These are phyloP conservation scores for Neofusicoccum laricinum DNA, from an alignment of 2,329 filamentous ascomycete species.

Conservation along the genomic window DNA sequence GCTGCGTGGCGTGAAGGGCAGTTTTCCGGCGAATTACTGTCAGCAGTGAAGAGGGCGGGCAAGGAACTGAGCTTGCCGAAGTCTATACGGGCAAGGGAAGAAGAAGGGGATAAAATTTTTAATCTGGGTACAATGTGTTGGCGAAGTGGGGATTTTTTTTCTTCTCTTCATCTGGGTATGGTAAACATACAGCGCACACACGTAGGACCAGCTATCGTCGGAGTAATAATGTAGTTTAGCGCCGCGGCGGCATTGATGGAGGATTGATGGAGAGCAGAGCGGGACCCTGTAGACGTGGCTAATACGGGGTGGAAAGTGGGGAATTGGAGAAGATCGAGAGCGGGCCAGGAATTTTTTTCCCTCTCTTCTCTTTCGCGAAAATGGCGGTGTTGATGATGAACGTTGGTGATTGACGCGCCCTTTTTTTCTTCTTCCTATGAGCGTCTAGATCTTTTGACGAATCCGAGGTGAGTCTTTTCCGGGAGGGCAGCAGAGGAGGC, in stretches of 20 bases:
- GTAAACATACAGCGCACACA: too few relatives aligned
- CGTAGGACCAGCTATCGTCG: background rate
- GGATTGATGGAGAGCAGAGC: too few relatives aligned
- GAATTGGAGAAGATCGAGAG: background rate
- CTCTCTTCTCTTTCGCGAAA: background rate
- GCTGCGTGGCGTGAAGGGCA: slow-evolving; percentile 63
- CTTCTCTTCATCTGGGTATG: background rate
- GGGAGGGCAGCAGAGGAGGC: too few relatives aligned
- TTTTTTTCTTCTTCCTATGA: too few relatives aligned
- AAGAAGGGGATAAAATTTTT: background rate
- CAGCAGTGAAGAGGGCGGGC: slow-evolving; percentile 22
- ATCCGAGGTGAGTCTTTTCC: too few relatives aligned
- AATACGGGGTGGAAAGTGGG: background rate
- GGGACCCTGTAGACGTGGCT: slow-evolving; percentile 6
- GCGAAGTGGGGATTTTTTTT: background rate
- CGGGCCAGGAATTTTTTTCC: background rate
- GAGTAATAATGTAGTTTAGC: background rate
- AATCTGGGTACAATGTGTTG: background rate
- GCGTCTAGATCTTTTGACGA: too few relatives aligned
- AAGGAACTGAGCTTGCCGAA: background rate
- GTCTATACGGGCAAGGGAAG: background rate
- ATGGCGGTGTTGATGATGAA: too few relatives aligned
- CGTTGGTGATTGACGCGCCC: too few relatives aligned
- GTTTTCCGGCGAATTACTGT: slow-evolving; percentile 83
- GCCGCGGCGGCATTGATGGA: background rate